These are phyloP conservation scores for Claviceps purpurea DNA, from an alignment of 2,329 filamentous ascomycete genomes.

Conservation along the genomic window DNA sequence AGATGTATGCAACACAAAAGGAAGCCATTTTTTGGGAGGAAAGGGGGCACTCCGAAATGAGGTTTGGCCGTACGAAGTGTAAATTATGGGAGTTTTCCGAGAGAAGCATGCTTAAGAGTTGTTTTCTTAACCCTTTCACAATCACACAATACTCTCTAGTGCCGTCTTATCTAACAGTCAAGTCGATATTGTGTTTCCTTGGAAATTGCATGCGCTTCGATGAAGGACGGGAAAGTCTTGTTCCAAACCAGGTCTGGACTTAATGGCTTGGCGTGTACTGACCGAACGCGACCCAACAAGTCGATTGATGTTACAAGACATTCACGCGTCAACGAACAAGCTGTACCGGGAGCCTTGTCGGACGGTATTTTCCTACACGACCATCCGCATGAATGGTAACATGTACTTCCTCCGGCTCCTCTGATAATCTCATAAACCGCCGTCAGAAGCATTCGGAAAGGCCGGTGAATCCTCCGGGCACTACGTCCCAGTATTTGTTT, in stretches of 20 bases:
- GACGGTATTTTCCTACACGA: background rate
- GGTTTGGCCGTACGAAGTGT: background rate
- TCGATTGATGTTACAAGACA: background rate
- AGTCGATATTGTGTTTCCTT: background rate
- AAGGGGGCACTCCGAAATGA: background rate
- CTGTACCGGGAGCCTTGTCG: background rate
- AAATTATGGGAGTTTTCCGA: background rate
- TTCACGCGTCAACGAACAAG: background rate
- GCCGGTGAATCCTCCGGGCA: background rate
- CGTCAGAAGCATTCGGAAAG: background rate
- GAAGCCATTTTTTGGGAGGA: too few relatives aligned
- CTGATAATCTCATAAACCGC: background rate
- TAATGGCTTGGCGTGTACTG: background rate
- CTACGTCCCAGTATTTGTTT: background rate
- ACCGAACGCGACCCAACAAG: background rate
- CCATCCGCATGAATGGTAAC: background rate
- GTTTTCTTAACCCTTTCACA: background rate
- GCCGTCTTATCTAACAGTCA: background rate
- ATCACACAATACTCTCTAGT: background rate
- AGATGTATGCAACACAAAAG: background rate
- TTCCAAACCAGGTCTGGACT: too few relatives aligned
- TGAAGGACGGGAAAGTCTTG: background rate
- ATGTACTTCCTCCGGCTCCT: background rate
- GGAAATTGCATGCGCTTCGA: background rate
- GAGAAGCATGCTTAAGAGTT: background rate